Evolutionary conservation across 2,329 filamentous ascomycete species (phyloP).

Genomic region (Paecilomyces formosus): DNA sequence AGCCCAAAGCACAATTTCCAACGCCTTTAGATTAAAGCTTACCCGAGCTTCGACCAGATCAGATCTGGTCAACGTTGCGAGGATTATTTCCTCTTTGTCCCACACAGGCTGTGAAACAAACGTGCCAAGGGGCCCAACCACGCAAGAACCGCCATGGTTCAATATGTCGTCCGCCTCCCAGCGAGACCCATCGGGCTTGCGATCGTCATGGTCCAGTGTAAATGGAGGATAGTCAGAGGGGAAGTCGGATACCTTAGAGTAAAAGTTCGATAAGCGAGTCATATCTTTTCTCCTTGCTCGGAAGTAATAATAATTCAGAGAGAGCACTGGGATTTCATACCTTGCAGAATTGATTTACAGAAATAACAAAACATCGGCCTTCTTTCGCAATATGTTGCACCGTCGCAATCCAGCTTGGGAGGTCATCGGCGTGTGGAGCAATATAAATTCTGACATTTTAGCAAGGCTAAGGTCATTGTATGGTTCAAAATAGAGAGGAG

Average conservation of each 20-base stretch:
- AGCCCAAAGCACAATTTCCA: not conserved
- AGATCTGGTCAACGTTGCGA: not conserved
- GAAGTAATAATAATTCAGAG: too few relatives aligned
- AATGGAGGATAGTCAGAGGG: slow-evolving; percentile 35
- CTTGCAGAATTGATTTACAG: slow-evolving; percentile 28
- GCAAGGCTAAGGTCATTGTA: too few relatives aligned
- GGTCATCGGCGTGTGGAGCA: slow-evolving; percentile 19
- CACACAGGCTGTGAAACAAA: not conserved
- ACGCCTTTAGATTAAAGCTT: not conserved
- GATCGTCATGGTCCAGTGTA: not conserved
- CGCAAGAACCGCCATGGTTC: not conserved
- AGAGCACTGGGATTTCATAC: slow-evolving; percentile 12
- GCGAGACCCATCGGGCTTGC: slow-evolving; percentile 22
- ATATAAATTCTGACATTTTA: slow-evolving; percentile 16
- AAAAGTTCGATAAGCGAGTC: too few relatives aligned
- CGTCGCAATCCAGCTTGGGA: slow-evolving; percentile 30
- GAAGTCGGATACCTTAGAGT: slow-evolving; percentile 29
- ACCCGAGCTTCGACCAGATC: not conserved
- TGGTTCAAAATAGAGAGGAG: slow-evolving; percentile 5
- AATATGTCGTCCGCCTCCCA: not conserved
- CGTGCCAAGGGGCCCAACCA: not conserved
- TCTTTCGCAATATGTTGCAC: slow-evolving; percentile 43
- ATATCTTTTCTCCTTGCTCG: too few relatives aligned
- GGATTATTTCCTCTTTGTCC: not conserved
- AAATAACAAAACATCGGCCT: slow-evolving; percentile 38